phyloP scores from a whole-genome alignment of 1,284 basidiomycete species.

The Porogramme epimiltina region DNA sequence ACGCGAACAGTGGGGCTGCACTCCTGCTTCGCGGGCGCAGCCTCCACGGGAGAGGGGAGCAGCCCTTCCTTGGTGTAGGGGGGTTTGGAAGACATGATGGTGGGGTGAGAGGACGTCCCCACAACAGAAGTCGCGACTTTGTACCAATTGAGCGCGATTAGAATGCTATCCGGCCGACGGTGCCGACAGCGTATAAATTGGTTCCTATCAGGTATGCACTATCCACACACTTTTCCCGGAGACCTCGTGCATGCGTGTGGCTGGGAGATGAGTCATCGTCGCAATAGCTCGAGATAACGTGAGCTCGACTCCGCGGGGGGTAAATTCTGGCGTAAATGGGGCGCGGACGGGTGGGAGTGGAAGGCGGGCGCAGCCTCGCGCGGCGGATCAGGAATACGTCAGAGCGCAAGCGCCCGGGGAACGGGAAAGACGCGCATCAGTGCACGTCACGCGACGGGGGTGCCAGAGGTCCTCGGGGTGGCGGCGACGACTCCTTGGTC shows the following conservation, averaged over 20 bases:
- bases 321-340: no score
- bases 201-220: neutral
- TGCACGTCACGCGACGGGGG: slow-evolving; percentile 3
- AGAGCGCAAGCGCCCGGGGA: no score
- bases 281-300: neutral
- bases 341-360: neutral
- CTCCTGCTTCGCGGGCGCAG: slow-evolving; percentile 5
- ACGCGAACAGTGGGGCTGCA: slow-evolving; percentile 5
- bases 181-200: neutral
- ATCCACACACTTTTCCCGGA: neutral
- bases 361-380: neutral
- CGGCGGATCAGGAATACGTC: neutral
- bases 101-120: slow-evolving; percentile 2
- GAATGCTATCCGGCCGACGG: neutral
- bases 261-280: no score
- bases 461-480: slow-evolving; percentile 18
- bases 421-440: neutral
- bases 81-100: slow-evolving; percentile 19
- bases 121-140: neutral
- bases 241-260: neutral
- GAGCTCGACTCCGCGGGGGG: no score
- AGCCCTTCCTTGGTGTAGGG: slow-evolving; percentile 13
- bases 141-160: neutral
- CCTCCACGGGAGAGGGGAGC: slow-evolving; percentile 11
- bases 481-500: slow-evolving; percentile 8